Evolutionary conservation across 345 rosid genomes (phyloP).

Genomic region (Brassica juncea): DNA sequence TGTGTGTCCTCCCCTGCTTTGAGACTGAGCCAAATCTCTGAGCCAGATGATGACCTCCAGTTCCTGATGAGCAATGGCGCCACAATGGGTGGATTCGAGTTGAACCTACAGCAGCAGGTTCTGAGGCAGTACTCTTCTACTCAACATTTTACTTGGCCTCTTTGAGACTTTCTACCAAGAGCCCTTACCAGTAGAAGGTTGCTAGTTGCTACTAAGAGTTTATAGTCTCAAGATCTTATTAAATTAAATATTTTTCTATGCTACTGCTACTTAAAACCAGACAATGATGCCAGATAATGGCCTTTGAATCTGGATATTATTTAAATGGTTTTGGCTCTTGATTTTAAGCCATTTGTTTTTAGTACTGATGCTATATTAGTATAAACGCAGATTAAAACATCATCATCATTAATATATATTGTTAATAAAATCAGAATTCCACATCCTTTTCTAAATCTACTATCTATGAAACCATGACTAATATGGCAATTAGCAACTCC

Average conservation of each 20-base stretch:
- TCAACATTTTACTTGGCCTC: slow-evolving; percentile 68
- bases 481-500: not conserved
- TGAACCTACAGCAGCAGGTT: slow-evolving; percentile 48
- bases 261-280: slow-evolving; percentile 28
- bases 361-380: not conserved
- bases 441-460: slow-evolving; percentile 21
- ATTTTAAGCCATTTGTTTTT: not conserved
- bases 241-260: not conserved
- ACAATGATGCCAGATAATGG: slow-evolving; percentile 7
- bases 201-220: slow-evolving; percentile 16
- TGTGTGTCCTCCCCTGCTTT: slow-evolving; percentile 47
- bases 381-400: too few relatives aligned
- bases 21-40: slow-evolving; percentile 50
- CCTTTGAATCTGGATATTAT: slow-evolving; percentile 10
- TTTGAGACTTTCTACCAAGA: slow-evolving; percentile 38
- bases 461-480: slow-evolving; percentile 21
- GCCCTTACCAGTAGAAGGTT: slow-evolving; percentile 26
- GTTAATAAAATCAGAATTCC: slow-evolving; percentile 13
- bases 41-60: slow-evolving; percentile 35
- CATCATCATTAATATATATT: not conserved
- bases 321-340: slow-evolving; percentile 9
- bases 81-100: slow-evolving; percentile 51
- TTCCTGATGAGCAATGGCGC: slow-evolving; percentile 4
- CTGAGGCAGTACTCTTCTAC: slow-evolving; percentile 54
- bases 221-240: slow-evolving; percentile 17